Base-by-base conservation (phyloP, 306 rosid genomes). In the Elaeagnus macrophylla region DNA sequence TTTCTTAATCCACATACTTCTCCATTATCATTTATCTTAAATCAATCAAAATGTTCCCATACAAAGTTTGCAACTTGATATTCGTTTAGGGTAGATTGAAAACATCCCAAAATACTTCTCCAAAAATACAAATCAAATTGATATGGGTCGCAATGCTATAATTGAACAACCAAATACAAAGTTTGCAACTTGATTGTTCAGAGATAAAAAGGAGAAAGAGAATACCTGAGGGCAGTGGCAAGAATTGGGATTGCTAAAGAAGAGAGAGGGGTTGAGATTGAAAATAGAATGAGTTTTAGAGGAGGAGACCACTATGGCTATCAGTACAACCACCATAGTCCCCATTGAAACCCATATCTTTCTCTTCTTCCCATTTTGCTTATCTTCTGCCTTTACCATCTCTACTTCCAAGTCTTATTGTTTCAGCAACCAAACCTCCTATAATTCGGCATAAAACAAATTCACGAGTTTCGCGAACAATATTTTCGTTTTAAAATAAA, bases 161-260 rank as follows among this genome's bases (percentile, higher is more conserved):
- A 25, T 25, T 5, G 32, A 25, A 25, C 32, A 25, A 25, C 4
- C 32, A 25, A 3, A 25, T 25, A 25, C 32, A 5, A 25, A 25
- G 0, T 25, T 25, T 25, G 4, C 32, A 25, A 25, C 32, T 25
- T 25, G 32, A 25, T 25, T 25, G 32, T 25, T 14, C 6, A 56
- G 7, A 56, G 35, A 39, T 46, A 39, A 20, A 56, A 53, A 13
- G 59, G 58, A 19, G 48, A 18, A 43, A 62, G 67, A n/a, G 56
- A 49, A 45, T 16, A 66, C 59, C 60, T n/a, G 56, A 39, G 66
- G 25, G 38, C 72, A 67, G 48, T 9, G 37, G 39, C 72, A 60
- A 14, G 72, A 45, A 5, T 60, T 67, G 46, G 60, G 55, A 19
- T 67, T 32, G 14, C 46, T 67, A 18, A 59, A 13, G 36, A 59